These are phyloP conservation scores for Phytophthora foliorum DNA, from an alignment of 352 stramenopile species.

Conservation along the genomic window DNA sequence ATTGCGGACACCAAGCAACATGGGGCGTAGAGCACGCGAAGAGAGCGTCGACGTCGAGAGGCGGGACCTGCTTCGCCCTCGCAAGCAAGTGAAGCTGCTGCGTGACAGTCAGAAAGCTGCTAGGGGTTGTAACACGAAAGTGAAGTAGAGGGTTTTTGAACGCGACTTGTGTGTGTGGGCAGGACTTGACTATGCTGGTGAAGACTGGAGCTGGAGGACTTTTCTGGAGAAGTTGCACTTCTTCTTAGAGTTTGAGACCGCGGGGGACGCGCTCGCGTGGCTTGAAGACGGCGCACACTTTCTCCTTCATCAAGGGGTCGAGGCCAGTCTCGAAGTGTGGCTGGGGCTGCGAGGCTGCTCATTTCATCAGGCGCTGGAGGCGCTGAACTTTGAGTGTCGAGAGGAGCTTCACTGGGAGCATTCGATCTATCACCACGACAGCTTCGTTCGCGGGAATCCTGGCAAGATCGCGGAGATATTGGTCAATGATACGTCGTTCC, in stretches of 20 bases:
- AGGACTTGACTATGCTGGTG: slow-evolving; percentile 6
- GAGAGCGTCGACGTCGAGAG: slow-evolving; percentile 6
- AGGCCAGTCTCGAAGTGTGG: slow-evolving; percentile 18
- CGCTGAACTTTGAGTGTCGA: slow-evolving; percentile 31
- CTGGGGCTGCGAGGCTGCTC: slow-evolving; percentile 34
- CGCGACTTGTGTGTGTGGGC: neutral
- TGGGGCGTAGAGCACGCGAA: slow-evolving; percentile 34
- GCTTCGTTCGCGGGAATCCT: slow-evolving; percentile 32
- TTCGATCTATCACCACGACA: slow-evolving; percentile 31
- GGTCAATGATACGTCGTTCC: neutral
- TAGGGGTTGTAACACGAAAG: neutral
- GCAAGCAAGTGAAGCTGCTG: slow-evolving; percentile 33
- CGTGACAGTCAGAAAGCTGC: slow-evolving; percentile 12
- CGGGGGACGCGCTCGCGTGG: slow-evolving; percentile 28
- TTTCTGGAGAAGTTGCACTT: slow-evolving; percentile 34
- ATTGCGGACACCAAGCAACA: slow-evolving; percentile 1
- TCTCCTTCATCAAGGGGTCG: slow-evolving; percentile 13
- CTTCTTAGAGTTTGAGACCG: slow-evolving; percentile 25
- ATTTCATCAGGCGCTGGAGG: slow-evolving; percentile 31
- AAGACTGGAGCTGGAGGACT: slow-evolving; percentile 27
- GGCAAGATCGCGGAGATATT: slow-evolving; percentile 29
- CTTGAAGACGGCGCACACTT: slow-evolving; percentile 29
- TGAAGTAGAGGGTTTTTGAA: neutral
- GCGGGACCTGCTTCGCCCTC: neutral
- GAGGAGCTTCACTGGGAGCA: slow-evolving; percentile 21